Conservation (phyloP, 1,139 yeast genomes). For the Trichomonascaceae sp. region DNA sequence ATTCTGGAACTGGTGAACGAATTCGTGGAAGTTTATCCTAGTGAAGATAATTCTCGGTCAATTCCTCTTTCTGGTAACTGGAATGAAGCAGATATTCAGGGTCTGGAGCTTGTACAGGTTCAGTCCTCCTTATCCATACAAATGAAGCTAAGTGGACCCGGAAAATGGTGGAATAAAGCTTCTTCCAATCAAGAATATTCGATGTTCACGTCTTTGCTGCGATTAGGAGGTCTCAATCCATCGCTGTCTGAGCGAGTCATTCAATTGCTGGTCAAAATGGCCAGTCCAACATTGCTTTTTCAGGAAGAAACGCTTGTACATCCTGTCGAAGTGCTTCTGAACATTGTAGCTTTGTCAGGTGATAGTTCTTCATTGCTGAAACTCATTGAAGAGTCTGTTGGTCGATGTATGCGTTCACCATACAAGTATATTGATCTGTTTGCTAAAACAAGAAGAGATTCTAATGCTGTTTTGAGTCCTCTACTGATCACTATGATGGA, state of each 20-base stretch:
- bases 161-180: slow-evolving; percentile 61
- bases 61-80: slow-evolving; percentile 18
- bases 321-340: slow-evolving; percentile 28
- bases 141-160: slow-evolving; percentile 27
- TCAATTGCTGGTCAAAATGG: slow-evolving; percentile 36
- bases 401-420: slow-evolving; percentile 66
- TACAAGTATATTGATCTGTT: slow-evolving; percentile 75
- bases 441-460: slow-evolving; percentile 28
- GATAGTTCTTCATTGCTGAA: slow-evolving; percentile 41
- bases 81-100: slow-evolving; percentile 18
- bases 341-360: slow-evolving; percentile 18
- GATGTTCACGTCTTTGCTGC: slow-evolving; percentile 54
- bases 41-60: slow-evolving; percentile 9
- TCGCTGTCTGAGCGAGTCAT: slow-evolving; percentile 38
- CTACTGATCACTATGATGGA: slow-evolving; percentile 63
- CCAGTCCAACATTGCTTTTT: slow-evolving; percentile 45
- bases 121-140: slow-evolving; percentile 30
- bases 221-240: slow-evolving; percentile 39
- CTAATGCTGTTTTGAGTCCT: slow-evolving; percentile 48
- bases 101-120: slow-evolving; percentile 29
- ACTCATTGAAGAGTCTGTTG: slow-evolving; percentile 64
- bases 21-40: slow-evolving; percentile 1
- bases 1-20: slow-evolving; percentile 16
- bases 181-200: slow-evolving; percentile 39
- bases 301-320: slow-evolving; percentile 35